A percentile compares a stretch with the other conserved stretches of the same genome.
These are phyloP conservation scores for Aspergillus sp. DNA, from an alignment of 2,329 filamentous ascomycete genomes.

Conservation along the genomic window DNA sequence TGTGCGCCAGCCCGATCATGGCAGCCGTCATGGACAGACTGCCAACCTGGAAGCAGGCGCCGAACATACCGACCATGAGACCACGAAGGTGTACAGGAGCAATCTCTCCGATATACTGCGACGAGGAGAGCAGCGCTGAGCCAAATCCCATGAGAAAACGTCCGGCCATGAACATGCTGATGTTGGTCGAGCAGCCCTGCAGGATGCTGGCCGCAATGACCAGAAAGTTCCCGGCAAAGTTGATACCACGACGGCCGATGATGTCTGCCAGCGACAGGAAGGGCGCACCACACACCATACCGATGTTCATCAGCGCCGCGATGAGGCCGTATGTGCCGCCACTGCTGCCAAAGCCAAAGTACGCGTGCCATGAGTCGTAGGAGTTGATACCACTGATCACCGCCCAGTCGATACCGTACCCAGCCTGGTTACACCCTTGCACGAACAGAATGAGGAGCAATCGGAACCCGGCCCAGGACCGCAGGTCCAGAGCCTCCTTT, in stretches of 20 bases:
- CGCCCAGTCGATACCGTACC: conserved; percentile 51
- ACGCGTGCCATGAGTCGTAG: conserved; percentile 43
- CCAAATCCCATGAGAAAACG: conserved; percentile 41
- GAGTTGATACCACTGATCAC: conserved; percentile 51
- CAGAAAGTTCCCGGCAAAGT: conserved; percentile 47
- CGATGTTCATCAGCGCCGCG: conserved; percentile 51
- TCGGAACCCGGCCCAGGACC: conserved; percentile 43
- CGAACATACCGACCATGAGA: conserved; percentile 49
- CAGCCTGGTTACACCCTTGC: conserved; percentile 49
- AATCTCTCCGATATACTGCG: conserved; percentile 42
- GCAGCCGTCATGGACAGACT: conserved; percentile 44
- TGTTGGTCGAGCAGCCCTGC: conserved; percentile 29
- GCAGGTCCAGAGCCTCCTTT: conserved; percentile 39
- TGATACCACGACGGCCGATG: conserved; percentile 52
- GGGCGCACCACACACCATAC: conserved; percentile 48
- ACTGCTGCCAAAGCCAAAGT: conserved; percentile 43
- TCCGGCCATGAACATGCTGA: conserved; percentile 38
- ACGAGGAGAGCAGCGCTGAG: conserved; percentile 37
- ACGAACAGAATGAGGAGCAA: conserved; percentile 46
- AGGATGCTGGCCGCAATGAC: conserved; percentile 47
- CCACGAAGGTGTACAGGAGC: conserved; percentile 36
- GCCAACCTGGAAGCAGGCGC: conserved; percentile 48
- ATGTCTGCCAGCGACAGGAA: conserved; percentile 52
- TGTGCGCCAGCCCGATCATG: conserved; percentile 43
- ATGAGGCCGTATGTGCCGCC: conserved; percentile 45